These are phyloP conservation scores for Acanthochlamys bracteata DNA, from an alignment of 106 monocot species.

Conservation along the genomic window DNA sequence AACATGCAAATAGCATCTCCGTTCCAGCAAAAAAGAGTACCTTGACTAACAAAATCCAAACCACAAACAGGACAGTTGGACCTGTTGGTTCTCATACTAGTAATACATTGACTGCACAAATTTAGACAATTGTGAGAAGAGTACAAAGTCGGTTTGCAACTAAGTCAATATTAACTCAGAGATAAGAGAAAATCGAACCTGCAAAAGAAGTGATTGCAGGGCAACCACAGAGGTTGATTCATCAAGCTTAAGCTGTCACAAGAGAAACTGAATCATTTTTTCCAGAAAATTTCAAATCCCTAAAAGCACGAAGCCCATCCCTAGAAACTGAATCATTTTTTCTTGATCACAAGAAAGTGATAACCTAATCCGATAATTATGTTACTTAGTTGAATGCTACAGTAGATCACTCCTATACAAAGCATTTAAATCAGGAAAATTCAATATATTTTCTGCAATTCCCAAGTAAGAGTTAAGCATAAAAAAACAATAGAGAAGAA, in stretches of 20 bases:
- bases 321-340: too few relatives aligned
- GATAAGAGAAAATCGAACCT: conserved; percentile 23
- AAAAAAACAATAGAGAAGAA: too few relatives aligned
- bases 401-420: too few relatives aligned
- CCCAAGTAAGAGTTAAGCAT: too few relatives aligned
- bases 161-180: not conserved
- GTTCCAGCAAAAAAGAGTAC: conserved; percentile 18
- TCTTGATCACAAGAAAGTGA: too few relatives aligned
- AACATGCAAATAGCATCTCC: not conserved
- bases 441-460: too few relatives aligned
- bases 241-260: conserved; percentile 52
- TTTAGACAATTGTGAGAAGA: not conserved
- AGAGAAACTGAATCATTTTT: not conserved
- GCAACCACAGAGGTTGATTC: conserved; percentile 39
- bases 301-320: not conserved
- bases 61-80: conserved; percentile 48
- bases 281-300: not conserved
- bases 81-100: conserved; percentile 9
- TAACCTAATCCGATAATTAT: too few relatives aligned
- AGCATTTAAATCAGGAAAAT: too few relatives aligned
- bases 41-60: conserved; percentile 38
- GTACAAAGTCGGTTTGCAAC: not conserved
- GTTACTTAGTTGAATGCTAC: too few relatives aligned
- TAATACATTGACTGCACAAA: conserved; percentile 47
- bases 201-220: conserved; percentile 63